A percentile compares a stretch with the other conserved stretches of the same genome.
Evolutionary conservation across 345 rosid genomes (phyloP).

Genomic region (Trapa bicornis): DNA sequence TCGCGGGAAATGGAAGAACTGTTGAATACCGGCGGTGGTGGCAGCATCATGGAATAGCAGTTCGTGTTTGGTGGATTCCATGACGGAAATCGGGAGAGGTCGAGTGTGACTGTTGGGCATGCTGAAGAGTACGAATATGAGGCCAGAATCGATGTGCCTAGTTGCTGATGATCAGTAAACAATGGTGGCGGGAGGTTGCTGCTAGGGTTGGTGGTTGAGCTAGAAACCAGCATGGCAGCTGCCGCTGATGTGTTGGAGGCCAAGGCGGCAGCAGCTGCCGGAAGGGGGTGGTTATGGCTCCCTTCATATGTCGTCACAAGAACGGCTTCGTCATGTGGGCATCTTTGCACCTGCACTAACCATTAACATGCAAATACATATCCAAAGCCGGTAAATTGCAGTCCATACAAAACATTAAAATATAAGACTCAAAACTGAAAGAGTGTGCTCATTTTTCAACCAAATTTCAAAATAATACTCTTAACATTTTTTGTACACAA

Average conservation of each 20-base stretch:
- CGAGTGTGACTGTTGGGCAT: slow-evolving; percentile 36
- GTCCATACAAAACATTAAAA: too few relatives aligned
- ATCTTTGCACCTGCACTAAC: slow-evolving; percentile 34
- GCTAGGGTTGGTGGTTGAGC: slow-evolving; percentile 27
- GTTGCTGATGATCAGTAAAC: slow-evolving; percentile 8
- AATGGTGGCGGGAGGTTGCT: slow-evolving; percentile 20
- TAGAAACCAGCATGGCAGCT: slow-evolving; percentile 36
- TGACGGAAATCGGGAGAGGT: slow-evolving; percentile 22
- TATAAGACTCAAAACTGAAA: too few relatives aligned
- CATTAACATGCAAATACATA: background rate
- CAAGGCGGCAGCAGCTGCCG: slow-evolving; percentile 41
- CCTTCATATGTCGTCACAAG: slow-evolving; percentile 46
- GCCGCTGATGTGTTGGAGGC: slow-evolving; percentile 49
- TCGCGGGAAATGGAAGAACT: background rate
- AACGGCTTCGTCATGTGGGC: slow-evolving; percentile 35
- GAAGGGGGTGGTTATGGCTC: slow-evolving; percentile 45
- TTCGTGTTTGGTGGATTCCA: background rate
- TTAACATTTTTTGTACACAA: too few relatives aligned
- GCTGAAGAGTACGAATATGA: slow-evolving; percentile 33
- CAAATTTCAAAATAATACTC: too few relatives aligned
- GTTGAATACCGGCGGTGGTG: background rate
- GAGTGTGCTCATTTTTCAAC: too few relatives aligned
- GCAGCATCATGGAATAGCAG: background rate
- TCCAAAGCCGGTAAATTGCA: too few relatives aligned
- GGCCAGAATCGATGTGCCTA: slow-evolving; percentile 23